Evolutionary conservation across 176 grass and related monocot species (phyloP), one percentile per base, ranked within the genome.

Genomic region (Phragmites australis): DNA sequence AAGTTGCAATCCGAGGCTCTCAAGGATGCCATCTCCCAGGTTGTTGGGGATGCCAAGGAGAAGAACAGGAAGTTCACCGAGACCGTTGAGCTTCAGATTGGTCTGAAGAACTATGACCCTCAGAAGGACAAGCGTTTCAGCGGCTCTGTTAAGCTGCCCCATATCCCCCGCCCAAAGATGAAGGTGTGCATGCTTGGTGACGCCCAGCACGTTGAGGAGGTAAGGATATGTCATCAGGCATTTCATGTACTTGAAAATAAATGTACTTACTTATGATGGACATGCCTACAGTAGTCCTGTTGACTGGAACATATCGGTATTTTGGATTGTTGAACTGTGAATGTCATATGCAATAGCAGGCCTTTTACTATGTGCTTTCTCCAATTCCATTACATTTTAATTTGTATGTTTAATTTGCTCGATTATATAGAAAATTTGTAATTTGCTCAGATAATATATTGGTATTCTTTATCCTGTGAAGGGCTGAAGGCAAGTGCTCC

Each of bases 161-260:
- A 94, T 53, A 91, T 94, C 57, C 92, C 92, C 50, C 89, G 92
- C 2, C 92, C 92, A 0, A 94, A 94, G 76, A 93, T 93, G 91
- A 93, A 88, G 92, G 83, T 94, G 48, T 94, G 89, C 82, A 94
- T 94, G 92, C 92, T 94, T 78, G 92, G 92, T 62, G 92, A 94
- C 70, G 92, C 92, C 6, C 89, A 91, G 58, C 92, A 94, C 8
- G 89, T 94, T 0, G 89, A 89, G 49, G 89, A 94, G 92, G 92
- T 94, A 78, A 68, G 52, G 9, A 53, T 73, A 71, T 65, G 5
- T 8, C 43, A 8, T 8, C 11, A 10, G 0, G 5, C 1, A 47
- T 14, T 54, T 46, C 13, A 21, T 21, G 14, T 21, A 1, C 40
- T 55, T 72, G 9, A 42, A 15, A 55, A 15, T 55, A 15, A 55